Evolutionary conservation across 306 rosid species (phyloP).

Genomic region (Elaeagnus macrophylla): DNA sequence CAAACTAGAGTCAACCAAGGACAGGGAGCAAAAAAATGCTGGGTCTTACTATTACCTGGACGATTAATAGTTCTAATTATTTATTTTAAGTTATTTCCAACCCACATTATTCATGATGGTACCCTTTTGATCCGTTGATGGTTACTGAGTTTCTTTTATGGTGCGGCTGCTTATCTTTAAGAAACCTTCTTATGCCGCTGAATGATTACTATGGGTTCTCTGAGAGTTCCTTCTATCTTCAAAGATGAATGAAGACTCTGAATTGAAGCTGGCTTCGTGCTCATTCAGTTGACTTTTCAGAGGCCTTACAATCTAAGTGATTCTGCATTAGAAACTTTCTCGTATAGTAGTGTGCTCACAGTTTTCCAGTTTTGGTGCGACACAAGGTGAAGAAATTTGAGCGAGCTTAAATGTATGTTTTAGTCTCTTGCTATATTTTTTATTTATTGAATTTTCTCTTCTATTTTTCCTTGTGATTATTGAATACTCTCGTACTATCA

Average conservation of each 20-base stretch:
- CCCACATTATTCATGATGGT: not conserved
- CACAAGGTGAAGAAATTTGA: conserved; percentile 26
- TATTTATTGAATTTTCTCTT: too few relatives aligned
- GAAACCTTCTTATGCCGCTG: not conserved
- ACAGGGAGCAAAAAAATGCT: conserved; percentile 81
- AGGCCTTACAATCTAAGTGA: conserved; percentile 21
- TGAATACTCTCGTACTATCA: too few relatives aligned
- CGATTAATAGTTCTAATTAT: conserved; percentile 34
- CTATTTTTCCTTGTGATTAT: too few relatives aligned
- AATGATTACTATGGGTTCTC: conserved; percentile 13
- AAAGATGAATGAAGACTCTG: conserved; percentile 12
- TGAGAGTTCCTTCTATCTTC: conserved; percentile 11
- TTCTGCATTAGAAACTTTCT: conserved; percentile 25
- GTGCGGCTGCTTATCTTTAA: too few relatives aligned
- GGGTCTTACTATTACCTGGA: conserved; percentile 95
- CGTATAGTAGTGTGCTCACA: conserved; percentile 26
- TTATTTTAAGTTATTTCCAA: conserved; percentile 13
- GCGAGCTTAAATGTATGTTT: conserved; percentile 1
- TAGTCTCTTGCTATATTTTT: not conserved
- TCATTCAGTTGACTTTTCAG: conserved; percentile 20
- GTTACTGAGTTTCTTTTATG: too few relatives aligned
- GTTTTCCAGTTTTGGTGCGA: conserved; percentile 41
- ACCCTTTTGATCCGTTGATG: not conserved
- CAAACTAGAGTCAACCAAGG: conserved; percentile 81
- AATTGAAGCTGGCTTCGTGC: conserved; percentile 17